Evolutionary conservation across 169 alveolate genomes (phyloP).

Genomic region (Plasmodium berghei): DNA sequence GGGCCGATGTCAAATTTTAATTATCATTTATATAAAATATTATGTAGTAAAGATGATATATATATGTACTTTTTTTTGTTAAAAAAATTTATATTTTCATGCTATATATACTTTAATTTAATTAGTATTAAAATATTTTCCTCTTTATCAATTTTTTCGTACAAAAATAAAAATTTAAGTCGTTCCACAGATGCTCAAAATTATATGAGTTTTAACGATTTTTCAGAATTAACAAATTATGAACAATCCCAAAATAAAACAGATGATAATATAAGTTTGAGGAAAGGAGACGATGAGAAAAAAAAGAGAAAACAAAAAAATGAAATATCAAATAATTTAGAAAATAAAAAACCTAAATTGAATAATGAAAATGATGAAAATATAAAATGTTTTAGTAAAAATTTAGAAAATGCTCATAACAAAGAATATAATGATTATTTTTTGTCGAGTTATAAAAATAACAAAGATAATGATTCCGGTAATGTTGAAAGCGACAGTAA

Average conservation of each 20-base stretch:
- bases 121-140: conserved; percentile 45
- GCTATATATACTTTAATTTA: conserved; percentile 63
- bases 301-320: neutral
- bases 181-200: neutral
- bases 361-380: neutral
- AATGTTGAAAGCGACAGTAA: neutral
- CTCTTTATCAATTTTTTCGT: neutral
- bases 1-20: conserved; percentile 75
- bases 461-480: neutral
- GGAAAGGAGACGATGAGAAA: neutral
- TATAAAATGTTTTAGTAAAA: no score
- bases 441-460: neutral
- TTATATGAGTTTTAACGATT: neutral
- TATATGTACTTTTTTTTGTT: conserved; percentile 56
- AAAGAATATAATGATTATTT: no score
- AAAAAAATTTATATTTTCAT: conserved; percentile 54
- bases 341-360: neutral
- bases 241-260: neutral
- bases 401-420: no score
- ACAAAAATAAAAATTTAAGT: conserved; percentile 8
- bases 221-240: conserved; percentile 16
- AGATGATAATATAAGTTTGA: neutral
- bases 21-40: conserved; percentile 63
- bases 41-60: conserved; percentile 50
- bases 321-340: neutral